These are phyloP conservation scores for Zanthoxylum bungeanum DNA, from an alignment of 345 rosid genomes.

Conservation along the genomic window DNA sequence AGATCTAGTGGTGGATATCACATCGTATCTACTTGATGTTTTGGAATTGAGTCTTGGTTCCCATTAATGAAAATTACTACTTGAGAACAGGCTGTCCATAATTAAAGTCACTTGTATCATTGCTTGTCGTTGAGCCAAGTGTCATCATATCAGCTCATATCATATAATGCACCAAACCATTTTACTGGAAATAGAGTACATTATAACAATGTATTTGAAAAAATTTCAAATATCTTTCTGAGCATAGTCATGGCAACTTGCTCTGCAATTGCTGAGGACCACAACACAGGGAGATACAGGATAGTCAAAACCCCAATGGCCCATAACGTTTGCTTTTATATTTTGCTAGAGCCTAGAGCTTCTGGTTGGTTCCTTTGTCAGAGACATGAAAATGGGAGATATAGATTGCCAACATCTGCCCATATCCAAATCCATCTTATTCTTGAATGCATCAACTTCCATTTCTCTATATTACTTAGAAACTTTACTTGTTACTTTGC, in stretches of 20 bases:
- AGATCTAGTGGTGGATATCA: neutral
- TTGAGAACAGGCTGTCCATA: neutral
- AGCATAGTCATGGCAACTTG: neutral
- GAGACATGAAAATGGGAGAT: neutral
- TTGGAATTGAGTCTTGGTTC: neutral
- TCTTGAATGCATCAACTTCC: neutral
- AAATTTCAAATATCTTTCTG: neutral
- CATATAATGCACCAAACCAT: too few relatives aligned
- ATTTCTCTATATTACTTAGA: too few relatives aligned
- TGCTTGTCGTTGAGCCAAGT: neutral
- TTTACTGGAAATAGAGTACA: too few relatives aligned
- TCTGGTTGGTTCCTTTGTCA: slow-evolving; percentile 9
- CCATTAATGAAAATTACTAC: neutral
- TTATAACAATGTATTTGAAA: too few relatives aligned
- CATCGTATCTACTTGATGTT: neutral
- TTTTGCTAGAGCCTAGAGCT: neutral
- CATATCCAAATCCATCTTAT: slow-evolving; percentile 2
- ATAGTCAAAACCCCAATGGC: neutral
- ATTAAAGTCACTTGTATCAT: neutral
- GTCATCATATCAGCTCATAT: neutral
- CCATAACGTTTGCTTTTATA: neutral
- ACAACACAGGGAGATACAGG: neutral
- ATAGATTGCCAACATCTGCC: neutral
- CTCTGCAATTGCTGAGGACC: neutral
- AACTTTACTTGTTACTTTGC: too few relatives aligned